Conservation (phyloP, 805 yeast species). For the Aciculoconidium aculeatum region DNA sequence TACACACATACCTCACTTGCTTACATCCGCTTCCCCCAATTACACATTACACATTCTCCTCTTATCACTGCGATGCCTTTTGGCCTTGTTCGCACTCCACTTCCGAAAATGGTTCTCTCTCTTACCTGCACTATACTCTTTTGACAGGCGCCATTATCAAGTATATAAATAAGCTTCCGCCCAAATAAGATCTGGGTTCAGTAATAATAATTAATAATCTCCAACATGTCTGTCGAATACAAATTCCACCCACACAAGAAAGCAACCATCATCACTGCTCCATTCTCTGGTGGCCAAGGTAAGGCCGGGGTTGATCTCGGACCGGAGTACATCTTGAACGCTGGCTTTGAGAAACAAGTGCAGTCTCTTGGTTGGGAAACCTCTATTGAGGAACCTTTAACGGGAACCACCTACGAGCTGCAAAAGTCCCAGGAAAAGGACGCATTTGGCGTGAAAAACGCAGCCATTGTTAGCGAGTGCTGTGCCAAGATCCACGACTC, state of each 20-base stretch:
- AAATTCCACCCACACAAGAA: slow-evolving; percentile 50
- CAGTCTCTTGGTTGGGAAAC: slow-evolving; percentile 69
- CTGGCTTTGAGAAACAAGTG: slow-evolving; percentile 63
- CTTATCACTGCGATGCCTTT: too few relatives aligned
- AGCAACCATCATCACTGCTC: slow-evolving; percentile 76
- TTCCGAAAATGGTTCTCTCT: too few relatives aligned
- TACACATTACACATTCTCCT: too few relatives aligned
- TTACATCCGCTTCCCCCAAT: too few relatives aligned
- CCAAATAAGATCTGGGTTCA: too few relatives aligned
- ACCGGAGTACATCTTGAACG: slow-evolving; percentile 71
- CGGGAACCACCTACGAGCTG: slow-evolving; percentile 39
- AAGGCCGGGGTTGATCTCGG: slow-evolving; percentile 92
- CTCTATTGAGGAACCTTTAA: slow-evolving; percentile 47
- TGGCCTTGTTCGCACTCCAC: too few relatives aligned
- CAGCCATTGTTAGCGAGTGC: slow-evolving; percentile 71
- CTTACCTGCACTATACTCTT: too few relatives aligned
- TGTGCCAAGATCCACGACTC: slow-evolving; percentile 58
- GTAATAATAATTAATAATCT: too few relatives aligned
- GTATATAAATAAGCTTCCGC: too few relatives aligned
- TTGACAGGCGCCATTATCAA: too few relatives aligned
- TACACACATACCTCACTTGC: too few relatives aligned
- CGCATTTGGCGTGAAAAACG: slow-evolving; percentile 58
- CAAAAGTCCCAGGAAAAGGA: slow-evolving; percentile 41
- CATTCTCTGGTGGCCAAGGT: slow-evolving; percentile 95
- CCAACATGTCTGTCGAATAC: slow-evolving; percentile 33